Base-by-base conservation (phyloP, 345 rosid genomes). In the Geranium brycei region DNA sequence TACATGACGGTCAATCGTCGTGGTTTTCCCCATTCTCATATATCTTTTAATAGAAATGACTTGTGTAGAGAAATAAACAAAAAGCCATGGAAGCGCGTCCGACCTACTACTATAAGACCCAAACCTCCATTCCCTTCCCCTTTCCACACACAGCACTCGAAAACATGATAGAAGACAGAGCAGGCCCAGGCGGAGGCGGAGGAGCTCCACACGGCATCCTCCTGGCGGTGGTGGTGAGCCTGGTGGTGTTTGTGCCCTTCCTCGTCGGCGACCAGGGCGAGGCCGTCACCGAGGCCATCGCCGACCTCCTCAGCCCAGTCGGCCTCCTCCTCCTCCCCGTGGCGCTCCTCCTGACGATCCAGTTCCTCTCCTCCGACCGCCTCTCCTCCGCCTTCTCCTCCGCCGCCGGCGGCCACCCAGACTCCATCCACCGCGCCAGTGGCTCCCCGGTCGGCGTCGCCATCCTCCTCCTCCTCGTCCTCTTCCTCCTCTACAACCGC, bases 381-480 rank as follows among this genome's bases (percentile, higher is more conserved):
- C 91, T 85, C 72, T 80, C 95, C 0, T 80, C 83, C 19, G 75
- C 89, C 18, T 73, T 85, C 47, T 11, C 80, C 60, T 85, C 85
- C 79, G 78, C 82, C 13, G 75, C 95, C 4, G 89, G 96, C 2
- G 88, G 7, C 41, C 41, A 82, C 41, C 90, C 87, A 0, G 87
- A 85, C 61, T 63, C 85, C 23, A 76, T 87, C 47, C 95, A 87
- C 78, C 80, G 89, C 0, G 87, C 79, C 58, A 77, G 89, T 1
- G 95, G 96, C 16, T 84, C 96, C 7, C 96, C 96, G 0, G 76
- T 87, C 1, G 89, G 96, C 2, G 92, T 87, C 0, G 91, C 91
- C 7, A 69, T 92, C 7, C 73, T 92, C 47, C 87, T 92, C 4
- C 59, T 81, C 4, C 68, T 92, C 7, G 65, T 84, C 63, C 62